Evolutionary conservation across 768 basidiomycete species (phyloP).

Genomic region (Thelephora ganbajun): DNA sequence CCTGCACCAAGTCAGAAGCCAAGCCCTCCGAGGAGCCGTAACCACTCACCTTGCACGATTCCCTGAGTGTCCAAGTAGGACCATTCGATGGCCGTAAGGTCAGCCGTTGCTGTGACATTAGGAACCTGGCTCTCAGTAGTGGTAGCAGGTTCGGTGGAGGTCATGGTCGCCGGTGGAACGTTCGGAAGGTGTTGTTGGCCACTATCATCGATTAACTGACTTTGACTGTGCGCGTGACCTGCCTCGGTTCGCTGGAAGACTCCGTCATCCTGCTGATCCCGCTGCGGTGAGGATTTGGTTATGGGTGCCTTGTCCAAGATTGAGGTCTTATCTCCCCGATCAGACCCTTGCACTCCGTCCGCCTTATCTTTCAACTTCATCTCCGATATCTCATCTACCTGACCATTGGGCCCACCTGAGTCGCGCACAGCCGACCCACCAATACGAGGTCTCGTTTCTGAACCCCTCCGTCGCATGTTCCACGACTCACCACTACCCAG

Average conservation of each 20-base stretch:
- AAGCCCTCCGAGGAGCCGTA: background rate
- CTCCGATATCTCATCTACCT: constrained; percentile 28
- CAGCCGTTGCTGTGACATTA: constrained; percentile 30
- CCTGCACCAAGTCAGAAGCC: constrained; percentile 28
- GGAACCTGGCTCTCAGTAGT: background rate
- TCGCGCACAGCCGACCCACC: constrained; percentile 22
- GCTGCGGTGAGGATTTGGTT: background rate
- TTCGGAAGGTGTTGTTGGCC: background rate
- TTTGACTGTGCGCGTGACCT: background rate
- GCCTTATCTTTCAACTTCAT: constrained; percentile 42
- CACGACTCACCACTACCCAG: constrained; percentile 54
- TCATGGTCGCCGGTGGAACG: background rate
- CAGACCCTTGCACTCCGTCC: constrained; percentile 17
- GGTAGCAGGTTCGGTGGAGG: background rate
- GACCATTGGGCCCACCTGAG: constrained; percentile 23
- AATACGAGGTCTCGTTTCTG: constrained; percentile 37
- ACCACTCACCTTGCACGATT: constrained; percentile 69
- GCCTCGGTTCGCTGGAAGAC: background rate
- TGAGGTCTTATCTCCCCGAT: background rate
- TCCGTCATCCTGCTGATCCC: background rate
- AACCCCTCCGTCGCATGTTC: constrained; percentile 47
- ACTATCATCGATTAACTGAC: background rate
- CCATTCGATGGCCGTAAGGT: constrained; percentile 64
- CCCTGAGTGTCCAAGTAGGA: constrained; percentile 88
- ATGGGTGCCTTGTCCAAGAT: background rate